Evolutionary conservation across 2,329 filamentous ascomycete species (phyloP), one percentile per base, ranked within the genome.

Genomic region (Fonsecaea erecta): DNA sequence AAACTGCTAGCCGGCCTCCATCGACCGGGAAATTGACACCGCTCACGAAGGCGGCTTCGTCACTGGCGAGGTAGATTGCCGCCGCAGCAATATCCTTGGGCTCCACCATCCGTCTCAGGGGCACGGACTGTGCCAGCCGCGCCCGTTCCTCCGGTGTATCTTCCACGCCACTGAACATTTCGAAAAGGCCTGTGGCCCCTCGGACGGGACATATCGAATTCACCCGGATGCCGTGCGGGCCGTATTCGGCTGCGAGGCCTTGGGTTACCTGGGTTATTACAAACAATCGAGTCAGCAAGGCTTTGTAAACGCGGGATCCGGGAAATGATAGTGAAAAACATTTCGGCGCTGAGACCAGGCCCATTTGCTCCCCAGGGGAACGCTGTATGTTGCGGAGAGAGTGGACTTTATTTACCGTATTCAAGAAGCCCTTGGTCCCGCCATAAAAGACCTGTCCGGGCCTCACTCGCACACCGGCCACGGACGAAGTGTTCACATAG

Each of bases 161-260:
- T 8, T 75, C 74, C 70, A 79, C 75, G 0, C 79, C 79, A 8
- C 71, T 68, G 64, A 75, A 75, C 21, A 54, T n/a, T 53, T 65
- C 64, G 18, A 81, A 85, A 18, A 92, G 81, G 1, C 86, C 87
- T 0, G 90, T 92, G 14, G 82, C 87, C 21, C 43, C 35, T 0
- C 91, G 80, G 0, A 91, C 82, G 0, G 89, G 90, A 53, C 87
- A 90, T 12, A 93, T 85, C 1, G 85, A 84, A 68, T 92, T 92
- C 71, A 93, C 88, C 0, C 90, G 85, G 68, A 93, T 90, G 68
- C 90, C 84, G 60, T 90, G 84, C 0, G 86, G 83, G 0, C 88
- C 90, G 70, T 90, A 92, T 74, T 93, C 90, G 1, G 89, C 86
- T 0, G 90, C 90, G 68, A 93, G 82, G 7, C 63, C 63, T 40